These are phyloP conservation scores for Colletotrichum sp. DNA, from an alignment of 2,329 filamentous ascomycete genomes.

Conservation along the genomic window DNA sequence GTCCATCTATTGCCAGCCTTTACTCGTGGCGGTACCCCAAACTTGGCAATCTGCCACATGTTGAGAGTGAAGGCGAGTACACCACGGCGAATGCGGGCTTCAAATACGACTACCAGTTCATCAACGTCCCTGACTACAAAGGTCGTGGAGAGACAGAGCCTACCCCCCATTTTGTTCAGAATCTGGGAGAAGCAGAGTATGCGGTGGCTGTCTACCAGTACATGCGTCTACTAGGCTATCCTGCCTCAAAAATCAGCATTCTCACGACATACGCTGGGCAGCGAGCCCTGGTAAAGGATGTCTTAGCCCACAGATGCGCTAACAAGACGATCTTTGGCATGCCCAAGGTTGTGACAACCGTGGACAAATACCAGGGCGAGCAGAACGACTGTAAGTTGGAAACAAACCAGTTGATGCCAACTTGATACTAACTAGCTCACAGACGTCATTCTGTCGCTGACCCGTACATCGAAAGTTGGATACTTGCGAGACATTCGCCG, in stretches of 20 bases:
- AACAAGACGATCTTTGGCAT: constrained; percentile 86
- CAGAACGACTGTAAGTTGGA: constrained; percentile 92
- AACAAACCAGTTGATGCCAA: not conserved
- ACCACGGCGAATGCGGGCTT: constrained; percentile 87
- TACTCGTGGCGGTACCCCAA: constrained; percentile 93
- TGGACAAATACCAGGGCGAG: constrained; percentile 99
- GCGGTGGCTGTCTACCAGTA: constrained; percentile 95
- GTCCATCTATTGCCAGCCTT: constrained; percentile 84
- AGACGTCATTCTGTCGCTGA: constrained; percentile 94
- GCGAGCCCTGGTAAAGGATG: constrained; percentile 84
- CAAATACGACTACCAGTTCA: constrained; percentile 94
- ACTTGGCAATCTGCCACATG: constrained; percentile 79
- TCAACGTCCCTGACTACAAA: constrained; percentile 93
- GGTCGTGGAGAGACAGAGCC: constrained; percentile 88
- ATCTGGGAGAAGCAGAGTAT: constrained; percentile 96
- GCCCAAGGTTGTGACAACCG: constrained; percentile 88
- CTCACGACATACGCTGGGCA: constrained; percentile 95
- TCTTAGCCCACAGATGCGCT: constrained; percentile 82
- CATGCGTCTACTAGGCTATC: constrained; percentile 95
- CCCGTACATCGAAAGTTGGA: constrained; percentile 85
- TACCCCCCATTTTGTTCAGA: constrained; percentile 93
- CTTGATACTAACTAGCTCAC: constrained; percentile 25
- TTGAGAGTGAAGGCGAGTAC: constrained; percentile 74
- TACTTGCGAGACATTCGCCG: constrained; percentile 94
- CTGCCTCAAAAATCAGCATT: constrained; percentile 82